A percentile compares a stretch with the other conserved stretches of the same genome.
Conservation (phyloP, 495 filamentous ascomycete species). For the Gamarada debralockiae region DNA sequence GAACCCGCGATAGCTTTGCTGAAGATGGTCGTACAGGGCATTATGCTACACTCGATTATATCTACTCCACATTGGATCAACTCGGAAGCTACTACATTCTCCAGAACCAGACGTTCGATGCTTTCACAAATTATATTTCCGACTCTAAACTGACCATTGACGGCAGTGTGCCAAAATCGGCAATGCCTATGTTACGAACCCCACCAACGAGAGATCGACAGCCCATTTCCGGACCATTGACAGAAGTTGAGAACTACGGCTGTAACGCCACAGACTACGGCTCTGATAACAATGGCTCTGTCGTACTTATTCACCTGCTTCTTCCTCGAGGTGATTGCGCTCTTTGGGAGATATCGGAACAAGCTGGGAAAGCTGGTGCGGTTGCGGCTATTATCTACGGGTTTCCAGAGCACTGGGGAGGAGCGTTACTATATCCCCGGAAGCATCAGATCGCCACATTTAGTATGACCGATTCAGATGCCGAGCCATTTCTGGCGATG, state of each 20-base stretch:
- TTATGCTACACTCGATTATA: constrained; percentile 53
- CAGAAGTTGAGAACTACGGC: constrained; percentile 42
- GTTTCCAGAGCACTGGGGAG: constrained; percentile 42
- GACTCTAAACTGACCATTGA: constrained; percentile 54
- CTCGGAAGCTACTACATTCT: constrained; percentile 54
- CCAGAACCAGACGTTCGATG: constrained; percentile 54
- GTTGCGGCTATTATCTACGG: constrained; percentile 58
- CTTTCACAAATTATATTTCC: constrained; percentile 52
- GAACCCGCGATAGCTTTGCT: constrained; percentile 12
- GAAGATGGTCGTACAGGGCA: constrained; percentile 40
- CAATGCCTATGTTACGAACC: constrained; percentile 53
- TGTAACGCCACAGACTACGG: constrained; percentile 44
- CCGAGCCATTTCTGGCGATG: constrained; percentile 40
- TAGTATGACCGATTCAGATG: constrained; percentile 47
- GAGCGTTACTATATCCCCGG: constrained; percentile 49
- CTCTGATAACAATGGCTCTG: constrained; percentile 37
- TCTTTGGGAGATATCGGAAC: constrained; percentile 55
- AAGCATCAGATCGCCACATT: constrained; percentile 54
- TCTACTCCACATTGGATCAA: constrained; percentile 43
- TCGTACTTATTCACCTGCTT: constrained; percentile 53
- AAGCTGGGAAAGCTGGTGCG: constrained; percentile 54
- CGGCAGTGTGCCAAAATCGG: constrained; percentile 43
- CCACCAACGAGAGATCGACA: constrained; percentile 54
- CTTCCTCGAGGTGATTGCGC: constrained; percentile 58
- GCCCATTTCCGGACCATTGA: constrained; percentile 40